Evolutionary conservation across 1,284 basidiomycete species (phyloP), one percentile per base, ranked within the genome.

Genomic region (Irpex sp.): DNA sequence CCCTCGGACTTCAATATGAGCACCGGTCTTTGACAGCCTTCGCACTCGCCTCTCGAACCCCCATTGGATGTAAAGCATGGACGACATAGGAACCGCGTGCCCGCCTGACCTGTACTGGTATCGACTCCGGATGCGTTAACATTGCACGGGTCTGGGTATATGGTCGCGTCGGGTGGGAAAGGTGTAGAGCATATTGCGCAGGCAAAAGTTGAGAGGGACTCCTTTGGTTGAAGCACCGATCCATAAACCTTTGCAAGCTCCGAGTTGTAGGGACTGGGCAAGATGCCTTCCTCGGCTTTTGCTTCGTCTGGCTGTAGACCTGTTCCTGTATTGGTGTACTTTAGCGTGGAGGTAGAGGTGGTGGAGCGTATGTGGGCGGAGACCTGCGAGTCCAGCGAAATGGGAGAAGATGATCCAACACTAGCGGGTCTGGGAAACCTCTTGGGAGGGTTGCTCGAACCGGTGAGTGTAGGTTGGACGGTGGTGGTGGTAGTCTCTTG

Each of bases 161-260:
- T 90, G 36, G 91, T 93, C 21, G 88, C 85, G 72, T 93, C 90
- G 1, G 90, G 90, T 56, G 85, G 83, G 70, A 93, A 93, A 4
- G 80, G 77, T 0, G 79, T 74, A 7, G 78, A 76, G 69, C 91
- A 93, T n/a, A 84, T 72, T 43, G 82, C 81, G 71, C 91, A 93
- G 3, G 83, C 82, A 69, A 89, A 88, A 11, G 83, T 82, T 8
- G 80, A 74, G 26, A 92, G 79, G 5, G 86, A 82, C 70, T 90
- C 88, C 68, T 87, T 87, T n/a, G 89, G 84, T 70, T 93, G 91
- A 19, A 93, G 77, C 33, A 93, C 82, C 0, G 90, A 92, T 36
- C 91, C 91, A 68, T 92, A 93, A 7, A 89, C 91, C 74, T 92
- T 93, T 57, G 90, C 85, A 37, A 93, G 83, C 31, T 81, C 80